phyloP scores from a whole-genome alignment of 2,329 filamentous ascomycete genomes.

The Cladosporium velox region DNA sequence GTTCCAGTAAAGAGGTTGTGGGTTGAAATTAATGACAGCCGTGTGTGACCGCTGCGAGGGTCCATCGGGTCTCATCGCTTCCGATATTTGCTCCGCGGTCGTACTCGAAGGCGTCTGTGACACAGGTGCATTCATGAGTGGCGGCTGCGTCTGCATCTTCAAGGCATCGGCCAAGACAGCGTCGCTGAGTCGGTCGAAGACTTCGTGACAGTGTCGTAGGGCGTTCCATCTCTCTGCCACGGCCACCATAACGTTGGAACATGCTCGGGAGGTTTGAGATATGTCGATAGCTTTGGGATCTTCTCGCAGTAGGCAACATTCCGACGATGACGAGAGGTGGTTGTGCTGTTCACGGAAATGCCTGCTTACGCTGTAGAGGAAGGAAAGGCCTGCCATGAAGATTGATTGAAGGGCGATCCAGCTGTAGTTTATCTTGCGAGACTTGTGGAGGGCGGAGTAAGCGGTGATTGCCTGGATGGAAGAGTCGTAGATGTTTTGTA shows the following conservation, averaged over 20 bases:
- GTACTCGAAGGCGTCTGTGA: not conserved
- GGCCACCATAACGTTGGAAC: conserved; percentile 49
- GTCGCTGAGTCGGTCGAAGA: conserved; percentile 48
- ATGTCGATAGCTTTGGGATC: conserved; percentile 45
- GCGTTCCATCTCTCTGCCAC: conserved; percentile 48
- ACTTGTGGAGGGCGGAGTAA: conserved; percentile 49
- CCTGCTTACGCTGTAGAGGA: conserved; percentile 46
- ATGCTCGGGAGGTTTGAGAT: conserved; percentile 46
- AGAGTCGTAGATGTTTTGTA: conserved; percentile 40
- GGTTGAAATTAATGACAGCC: not conserved
- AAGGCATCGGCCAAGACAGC: conserved; percentile 47
- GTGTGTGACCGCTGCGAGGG: not conserved
- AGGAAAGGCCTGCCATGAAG: conserved; percentile 51
- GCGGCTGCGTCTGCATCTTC: conserved; percentile 31
- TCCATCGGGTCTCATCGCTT: not conserved
- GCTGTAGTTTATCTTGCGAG: conserved; percentile 50
- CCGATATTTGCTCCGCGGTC: not conserved
- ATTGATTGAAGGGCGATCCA: conserved; percentile 54
- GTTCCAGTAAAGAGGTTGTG: not conserved
- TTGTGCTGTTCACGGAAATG: conserved; percentile 39
- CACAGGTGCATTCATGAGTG: not conserved
- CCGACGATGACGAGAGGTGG: not conserved
- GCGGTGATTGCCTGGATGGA: conserved; percentile 45
- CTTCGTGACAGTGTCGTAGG: conserved; percentile 44
- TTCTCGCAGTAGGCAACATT: conserved; percentile 26